phyloP scores from a whole-genome alignment of 768 basidiomycete species.

The Termitomyces sp. region DNA sequence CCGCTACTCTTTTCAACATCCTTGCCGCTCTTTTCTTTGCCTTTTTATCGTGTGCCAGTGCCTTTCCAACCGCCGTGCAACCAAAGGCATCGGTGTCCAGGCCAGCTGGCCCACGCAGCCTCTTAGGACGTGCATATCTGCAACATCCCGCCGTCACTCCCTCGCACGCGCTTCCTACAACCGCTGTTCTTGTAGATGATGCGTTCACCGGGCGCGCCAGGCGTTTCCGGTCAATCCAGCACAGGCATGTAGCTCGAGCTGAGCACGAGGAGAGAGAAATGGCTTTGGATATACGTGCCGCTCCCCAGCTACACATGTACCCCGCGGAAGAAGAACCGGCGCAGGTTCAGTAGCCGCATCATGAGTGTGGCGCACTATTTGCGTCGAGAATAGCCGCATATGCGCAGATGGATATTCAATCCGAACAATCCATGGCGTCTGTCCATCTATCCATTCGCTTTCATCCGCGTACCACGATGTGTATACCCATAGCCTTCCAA shows the following conservation, averaged over 20 bases:
- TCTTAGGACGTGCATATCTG: constrained; percentile 18
- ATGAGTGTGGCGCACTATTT: neutral
- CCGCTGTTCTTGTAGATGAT: neutral
- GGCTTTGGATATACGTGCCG: neutral
- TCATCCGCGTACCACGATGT: neutral
- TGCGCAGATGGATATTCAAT: neutral
- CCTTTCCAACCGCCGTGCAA: constrained; percentile 23
- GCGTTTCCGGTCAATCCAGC: constrained; percentile 9
- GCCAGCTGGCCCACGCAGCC: constrained; percentile 13
- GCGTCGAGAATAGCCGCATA: neutral
- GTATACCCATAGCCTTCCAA: neutral
- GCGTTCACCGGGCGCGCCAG: constrained; percentile 1
- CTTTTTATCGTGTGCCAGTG: constrained; percentile 28
- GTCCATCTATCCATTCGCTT: neutral
- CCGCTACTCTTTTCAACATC: constrained; percentile 22
- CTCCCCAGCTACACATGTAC: neutral
- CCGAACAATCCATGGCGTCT: neutral
- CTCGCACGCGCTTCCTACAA: neutral
- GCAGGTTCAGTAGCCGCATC: neutral
- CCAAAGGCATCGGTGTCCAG: neutral
- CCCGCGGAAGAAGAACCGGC: neutral
- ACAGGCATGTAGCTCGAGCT: neutral
- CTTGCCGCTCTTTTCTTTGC: constrained; percentile 28
- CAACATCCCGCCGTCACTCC: constrained; percentile 6
- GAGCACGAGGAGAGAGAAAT: neutral